These are phyloP conservation scores for Globisporangium echinulatum DNA, from an alignment of 352 stramenopile genomes.

Conservation along the genomic window DNA sequence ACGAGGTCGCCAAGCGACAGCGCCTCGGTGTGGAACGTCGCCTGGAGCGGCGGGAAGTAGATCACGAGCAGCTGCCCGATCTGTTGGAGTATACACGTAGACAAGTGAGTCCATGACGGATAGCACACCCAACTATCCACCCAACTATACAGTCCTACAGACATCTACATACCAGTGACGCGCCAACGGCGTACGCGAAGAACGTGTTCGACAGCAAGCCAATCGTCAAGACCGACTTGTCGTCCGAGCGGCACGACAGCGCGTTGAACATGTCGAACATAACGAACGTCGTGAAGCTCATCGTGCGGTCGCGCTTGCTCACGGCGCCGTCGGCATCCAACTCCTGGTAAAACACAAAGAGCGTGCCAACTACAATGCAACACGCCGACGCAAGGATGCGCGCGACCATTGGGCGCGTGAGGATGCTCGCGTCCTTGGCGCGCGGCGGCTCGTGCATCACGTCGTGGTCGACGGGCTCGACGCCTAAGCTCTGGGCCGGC, in stretches of 20 bases:
- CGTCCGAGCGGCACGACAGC: conserved; percentile 92
- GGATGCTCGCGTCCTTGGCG: conserved; percentile 69
- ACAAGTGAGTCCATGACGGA: neutral
- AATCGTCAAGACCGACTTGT: conserved; percentile 92
- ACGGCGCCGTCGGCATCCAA: conserved; percentile 82
- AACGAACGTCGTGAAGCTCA: conserved; percentile 99
- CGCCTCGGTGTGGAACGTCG: conserved; percentile 95
- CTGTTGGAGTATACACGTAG: conserved; percentile 9
- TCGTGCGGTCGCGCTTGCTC: conserved; percentile 93
- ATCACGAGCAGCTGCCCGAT: conserved; percentile 95
- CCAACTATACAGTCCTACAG: neutral
- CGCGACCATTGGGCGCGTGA: conserved; percentile 64
- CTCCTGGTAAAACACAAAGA: conserved; percentile 86
- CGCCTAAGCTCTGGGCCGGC: conserved; percentile 76
- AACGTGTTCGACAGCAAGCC: conserved; percentile 89
- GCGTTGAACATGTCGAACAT: conserved; percentile 99
- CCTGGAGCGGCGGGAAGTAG: conserved; percentile 94
- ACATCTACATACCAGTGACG: conserved; percentile 60
- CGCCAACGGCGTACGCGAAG: conserved; percentile 91
- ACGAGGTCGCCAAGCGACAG: conserved; percentile 89
- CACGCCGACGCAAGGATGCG: conserved; percentile 60
- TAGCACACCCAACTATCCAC: too few relatives aligned
- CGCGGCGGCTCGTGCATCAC: conserved; percentile 84
- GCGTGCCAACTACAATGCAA: conserved; percentile 71
- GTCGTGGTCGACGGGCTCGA: conserved; percentile 81